A percentile compares a stretch with the other conserved stretches of the same genome.
Conservation (phyloP, 164 flowering plant species). For the Nymphaea thermarum region DNA sequence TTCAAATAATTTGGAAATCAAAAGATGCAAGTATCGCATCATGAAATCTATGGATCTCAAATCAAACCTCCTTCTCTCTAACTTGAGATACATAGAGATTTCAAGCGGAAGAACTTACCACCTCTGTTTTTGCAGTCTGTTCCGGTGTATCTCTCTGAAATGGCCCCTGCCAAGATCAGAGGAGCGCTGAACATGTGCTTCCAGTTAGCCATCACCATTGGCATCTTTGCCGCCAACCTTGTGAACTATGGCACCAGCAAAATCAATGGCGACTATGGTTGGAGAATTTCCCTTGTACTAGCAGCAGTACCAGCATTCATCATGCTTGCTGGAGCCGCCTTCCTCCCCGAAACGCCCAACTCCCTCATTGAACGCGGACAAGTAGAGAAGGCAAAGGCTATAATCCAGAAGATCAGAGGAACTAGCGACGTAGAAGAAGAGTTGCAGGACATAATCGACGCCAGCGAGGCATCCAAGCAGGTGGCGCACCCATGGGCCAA, state of each 20-base stretch:
- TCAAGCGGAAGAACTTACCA: too few species aligned
- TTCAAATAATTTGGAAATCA: too few species aligned
- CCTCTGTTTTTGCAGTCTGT: constrained; percentile 8
- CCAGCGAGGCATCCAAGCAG: constrained; percentile 9
- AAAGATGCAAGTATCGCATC: neutral
- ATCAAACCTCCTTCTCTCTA: neutral
- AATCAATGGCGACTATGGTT: constrained; percentile 11
- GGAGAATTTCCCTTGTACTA: constrained; percentile 9
- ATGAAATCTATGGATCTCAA: too few species aligned
- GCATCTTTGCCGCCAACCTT: constrained; percentile 12
- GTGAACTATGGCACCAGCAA: constrained; percentile 11
- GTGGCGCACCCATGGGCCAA: constrained; percentile 15
- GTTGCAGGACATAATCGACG: constrained; percentile 10
- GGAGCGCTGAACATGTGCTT: constrained; percentile 15
- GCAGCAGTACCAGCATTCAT: constrained; percentile 12
- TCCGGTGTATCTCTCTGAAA: constrained; percentile 12
- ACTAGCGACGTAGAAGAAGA: constrained; percentile 8
- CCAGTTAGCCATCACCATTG: constrained; percentile 11
- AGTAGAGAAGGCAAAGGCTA: constrained; percentile 7
- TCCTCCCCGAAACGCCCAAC: constrained; percentile 18
- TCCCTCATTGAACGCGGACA: constrained; percentile 13
- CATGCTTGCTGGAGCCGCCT: constrained; percentile 12
- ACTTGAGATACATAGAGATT: too few species aligned
- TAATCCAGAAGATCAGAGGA: constrained; percentile 13
- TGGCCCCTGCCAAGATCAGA: constrained; percentile 12